phyloP scores from a whole-genome alignment of 2,329 filamentous ascomycete genomes.

The Verticillium klebahnii region DNA sequence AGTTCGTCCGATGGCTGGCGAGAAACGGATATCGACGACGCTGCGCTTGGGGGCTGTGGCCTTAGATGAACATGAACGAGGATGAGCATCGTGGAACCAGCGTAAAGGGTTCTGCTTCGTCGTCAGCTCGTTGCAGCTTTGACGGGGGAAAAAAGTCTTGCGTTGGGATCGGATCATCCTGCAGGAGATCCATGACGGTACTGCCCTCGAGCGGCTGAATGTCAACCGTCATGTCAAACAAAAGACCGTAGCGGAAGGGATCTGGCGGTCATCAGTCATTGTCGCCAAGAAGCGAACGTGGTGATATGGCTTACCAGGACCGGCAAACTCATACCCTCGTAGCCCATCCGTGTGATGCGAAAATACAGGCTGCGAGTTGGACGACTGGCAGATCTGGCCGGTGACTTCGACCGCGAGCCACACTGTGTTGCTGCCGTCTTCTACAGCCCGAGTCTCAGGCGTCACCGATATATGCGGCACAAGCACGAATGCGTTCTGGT shows the following conservation, averaged over 20 bases:
- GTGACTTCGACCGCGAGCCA: slow-evolving; percentile 48
- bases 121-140: neutral
- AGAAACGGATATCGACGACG: neutral
- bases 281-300: neutral
- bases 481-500: slow-evolving; percentile 22
- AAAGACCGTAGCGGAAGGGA: slow-evolving; percentile 26
- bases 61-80: slow-evolving; percentile 40
- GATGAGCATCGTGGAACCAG: slow-evolving; percentile 41
- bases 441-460: slow-evolving; percentile 31
- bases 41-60: slow-evolving; percentile 9
- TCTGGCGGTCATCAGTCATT: neutral
- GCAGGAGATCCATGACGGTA: slow-evolving; percentile 40
- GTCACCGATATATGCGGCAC: slow-evolving; percentile 38
- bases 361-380: neutral
- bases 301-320: neutral
- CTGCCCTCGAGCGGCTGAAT: slow-evolving; percentile 36
- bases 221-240: slow-evolving; percentile 44
- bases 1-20: slow-evolving; percentile 46
- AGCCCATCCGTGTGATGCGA: neutral
- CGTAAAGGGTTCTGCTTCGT: slow-evolving; percentile 30
- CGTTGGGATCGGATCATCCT: slow-evolving; percentile 37
- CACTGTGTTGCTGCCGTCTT: slow-evolving; percentile 27
- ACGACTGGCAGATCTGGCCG: slow-evolving; percentile 26
- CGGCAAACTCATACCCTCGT: neutral
- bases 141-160: slow-evolving; percentile 18